phyloP scores from a whole-genome alignment of 2,329 filamentous ascomycete genomes.

The Xylariaceae sp. region DNA sequence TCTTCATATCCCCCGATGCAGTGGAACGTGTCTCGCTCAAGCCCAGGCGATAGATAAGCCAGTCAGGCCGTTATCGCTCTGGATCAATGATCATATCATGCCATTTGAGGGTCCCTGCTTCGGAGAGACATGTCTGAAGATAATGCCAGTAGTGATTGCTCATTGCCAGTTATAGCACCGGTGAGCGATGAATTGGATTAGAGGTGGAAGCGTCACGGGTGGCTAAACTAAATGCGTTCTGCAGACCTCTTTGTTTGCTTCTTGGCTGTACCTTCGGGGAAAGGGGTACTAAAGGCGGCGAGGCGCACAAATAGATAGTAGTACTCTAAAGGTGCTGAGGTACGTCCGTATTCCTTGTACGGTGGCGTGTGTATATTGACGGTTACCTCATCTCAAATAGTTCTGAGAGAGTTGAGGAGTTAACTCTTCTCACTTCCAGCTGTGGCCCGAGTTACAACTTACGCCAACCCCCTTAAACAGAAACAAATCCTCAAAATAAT shows the following conservation, averaged over 20 bases:
- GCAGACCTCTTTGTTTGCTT: neutral
- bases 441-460: no score
- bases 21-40: conserved; percentile 11
- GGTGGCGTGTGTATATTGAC: no score
- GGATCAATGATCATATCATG: conserved; percentile 4
- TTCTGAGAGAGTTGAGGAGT: no score
- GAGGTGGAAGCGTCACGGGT: neutral
- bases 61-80: neutral
- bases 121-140: neutral
- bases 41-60: neutral
- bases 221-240: neutral
- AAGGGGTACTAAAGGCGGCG: no score
- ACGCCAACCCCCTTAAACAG: no score
- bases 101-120: neutral
- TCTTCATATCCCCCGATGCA: conserved; percentile 11
- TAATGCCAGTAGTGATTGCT: neutral
- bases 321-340: no score
- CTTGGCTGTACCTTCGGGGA: neutral
- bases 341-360: no score
- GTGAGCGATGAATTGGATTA: neutral
- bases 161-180: neutral
- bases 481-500: no score
- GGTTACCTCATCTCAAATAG: no score
- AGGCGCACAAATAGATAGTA: no score
- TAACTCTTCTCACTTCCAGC: no score